These are phyloP conservation scores for Aureobasidium sp. DNA, from an alignment of 2,329 filamentous ascomycete genomes.

Conservation along the genomic window DNA sequence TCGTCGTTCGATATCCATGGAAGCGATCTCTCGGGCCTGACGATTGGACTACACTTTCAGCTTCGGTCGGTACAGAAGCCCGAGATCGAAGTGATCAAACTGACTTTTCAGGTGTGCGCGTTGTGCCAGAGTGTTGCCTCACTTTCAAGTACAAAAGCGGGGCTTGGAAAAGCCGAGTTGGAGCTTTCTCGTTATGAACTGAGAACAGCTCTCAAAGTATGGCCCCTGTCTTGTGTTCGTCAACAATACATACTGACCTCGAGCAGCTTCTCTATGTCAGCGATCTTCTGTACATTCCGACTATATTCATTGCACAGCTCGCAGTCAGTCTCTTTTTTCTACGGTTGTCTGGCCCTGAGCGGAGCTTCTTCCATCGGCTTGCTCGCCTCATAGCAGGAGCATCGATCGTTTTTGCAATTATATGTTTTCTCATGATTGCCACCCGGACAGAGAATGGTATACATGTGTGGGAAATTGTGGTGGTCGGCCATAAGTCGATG, in stretches of 20 bases:
- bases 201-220: not conserved
- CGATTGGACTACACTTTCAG: not conserved
- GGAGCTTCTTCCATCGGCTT: slow-evolving; percentile 2
- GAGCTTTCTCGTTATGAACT: not conserved
- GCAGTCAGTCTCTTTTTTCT: slow-evolving; percentile 7
- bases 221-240: not conserved
- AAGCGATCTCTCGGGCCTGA: not conserved
- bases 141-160: not conserved
- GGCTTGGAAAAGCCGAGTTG: not conserved
- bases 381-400: not conserved
- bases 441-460: not conserved
- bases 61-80: not conserved
- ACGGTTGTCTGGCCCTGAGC: not conserved
- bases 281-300: slow-evolving; percentile 3
- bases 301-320: not conserved
- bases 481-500: not conserved
- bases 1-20: slow-evolving; percentile 5
- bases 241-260: not conserved
- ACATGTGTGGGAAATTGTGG: not conserved
- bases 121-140: not conserved
- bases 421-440: not conserved
- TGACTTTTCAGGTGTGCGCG: not conserved
- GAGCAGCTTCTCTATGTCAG: slow-evolving; percentile 2
- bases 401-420: not conserved
- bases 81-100: not conserved